Percentiles rank a stretch among this genome's conserved stretches.
Conservation (phyloP, 2,329 filamentous ascomycete species). For the Beauveria sp. region DNA sequence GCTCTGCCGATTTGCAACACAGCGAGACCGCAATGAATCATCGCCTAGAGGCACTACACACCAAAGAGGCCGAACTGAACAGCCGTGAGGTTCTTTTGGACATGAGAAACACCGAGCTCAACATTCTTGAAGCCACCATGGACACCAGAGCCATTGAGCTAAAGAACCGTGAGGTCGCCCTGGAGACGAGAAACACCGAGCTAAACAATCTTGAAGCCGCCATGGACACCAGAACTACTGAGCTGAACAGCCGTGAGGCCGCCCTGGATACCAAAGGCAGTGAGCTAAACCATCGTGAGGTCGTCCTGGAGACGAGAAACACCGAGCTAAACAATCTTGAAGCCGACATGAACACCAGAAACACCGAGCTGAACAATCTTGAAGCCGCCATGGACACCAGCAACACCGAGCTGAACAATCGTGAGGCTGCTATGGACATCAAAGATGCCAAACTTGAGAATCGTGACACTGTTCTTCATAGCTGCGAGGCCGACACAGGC, state of each 20-base stretch:
- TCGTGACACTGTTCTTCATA: neutral
- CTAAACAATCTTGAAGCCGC: too few species aligned
- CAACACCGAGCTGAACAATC: neutral
- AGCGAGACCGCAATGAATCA: too few species aligned
- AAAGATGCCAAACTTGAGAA: neutral
- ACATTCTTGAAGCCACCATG: neutral
- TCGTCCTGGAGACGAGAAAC: fast-evolving
- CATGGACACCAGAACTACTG: neutral
- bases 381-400: neutral
- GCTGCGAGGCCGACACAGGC: neutral
- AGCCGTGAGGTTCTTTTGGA: neutral
- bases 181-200: too few species aligned
- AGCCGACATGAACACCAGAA: too few species aligned
- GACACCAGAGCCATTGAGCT: neutral
- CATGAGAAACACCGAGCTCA: fast-evolving
- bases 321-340: neutral
- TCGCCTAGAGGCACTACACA: neutral
- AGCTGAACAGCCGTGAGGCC: too few species aligned
- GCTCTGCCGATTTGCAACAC: too few species aligned
- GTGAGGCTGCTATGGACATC: neutral
- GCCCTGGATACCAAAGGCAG: too few species aligned
- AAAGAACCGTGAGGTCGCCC: neutral
- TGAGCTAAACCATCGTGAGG: too few species aligned
- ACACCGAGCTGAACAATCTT: neutral
- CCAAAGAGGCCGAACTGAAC: too few species aligned